Base-by-base conservation (phyloP, 768 basidiomycete species). In the Termitomyces sp. region DNA sequence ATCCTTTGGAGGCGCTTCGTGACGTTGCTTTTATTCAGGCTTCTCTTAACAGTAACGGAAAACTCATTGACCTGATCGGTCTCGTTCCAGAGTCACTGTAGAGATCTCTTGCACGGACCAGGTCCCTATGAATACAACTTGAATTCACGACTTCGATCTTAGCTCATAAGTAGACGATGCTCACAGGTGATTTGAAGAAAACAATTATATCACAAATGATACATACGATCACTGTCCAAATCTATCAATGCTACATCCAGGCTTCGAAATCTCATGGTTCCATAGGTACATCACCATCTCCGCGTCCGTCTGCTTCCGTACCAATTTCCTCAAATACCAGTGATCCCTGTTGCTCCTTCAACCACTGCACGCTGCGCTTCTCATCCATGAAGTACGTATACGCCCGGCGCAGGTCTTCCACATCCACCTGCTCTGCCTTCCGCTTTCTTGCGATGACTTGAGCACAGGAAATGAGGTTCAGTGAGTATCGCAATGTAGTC, bases 381-480 rank as follows among this genome's bases (percentile, higher is more conserved):
- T 94, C 92, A 68, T 96, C 94, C 81, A 93, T 88, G 72, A 96
- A 96, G 67, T 92, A 94, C 31, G 77, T 81, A 70, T 98, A 98
- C 2, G 87, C 91, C 54, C 88, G 78, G 50, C 89, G 75, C 33
- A 98, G 77, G 69, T 98, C 96, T 51, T 89, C 86, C 0, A 92
- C 88, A 41, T 88, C 92, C 10, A 98, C 94, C 33, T 79, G 76
- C 54, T 87, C 86, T 9, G 83, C 77, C 64, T 92, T 94, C 31
- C 96, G 83, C 66, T 93, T 88, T 60, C 83, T 80, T 6, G 96
- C 90, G 18, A 96, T 77, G 46, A 97, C 83, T 62, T 92, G 86
- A 0, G 90, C 92, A 49, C 93, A 94, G 1, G 95, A 94, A 62
- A 99, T 98, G 56, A 98, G 77, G 73, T 98, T 96, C 45, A 98